phyloP scores from a whole-genome alignment of 2,329 filamentous ascomycete species.

The Raffaelea albimanens region DNA sequence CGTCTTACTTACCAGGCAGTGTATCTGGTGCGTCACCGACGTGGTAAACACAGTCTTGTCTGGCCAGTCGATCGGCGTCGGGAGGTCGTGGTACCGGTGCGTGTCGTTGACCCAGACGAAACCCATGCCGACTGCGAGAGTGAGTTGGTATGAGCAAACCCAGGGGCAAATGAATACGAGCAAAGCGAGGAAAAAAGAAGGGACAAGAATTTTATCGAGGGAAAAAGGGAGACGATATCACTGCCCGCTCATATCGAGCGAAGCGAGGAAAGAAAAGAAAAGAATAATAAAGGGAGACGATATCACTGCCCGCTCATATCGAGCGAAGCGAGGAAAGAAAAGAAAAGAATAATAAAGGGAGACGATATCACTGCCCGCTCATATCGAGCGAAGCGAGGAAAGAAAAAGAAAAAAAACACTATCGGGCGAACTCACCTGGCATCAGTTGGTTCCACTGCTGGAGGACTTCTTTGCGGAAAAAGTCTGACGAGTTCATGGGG shows the following conservation, averaged over 20 bases:
- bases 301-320: too few relatives aligned
- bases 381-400: neutral
- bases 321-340: neutral
- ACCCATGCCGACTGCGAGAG: slow-evolving; percentile 21
- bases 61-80: slow-evolving; percentile 23
- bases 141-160: neutral
- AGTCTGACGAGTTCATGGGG: slow-evolving; percentile 25
- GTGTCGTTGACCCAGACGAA: slow-evolving; percentile 27
- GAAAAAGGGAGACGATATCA: neutral
- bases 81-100: slow-evolving; percentile 25
- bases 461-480: slow-evolving; percentile 24
- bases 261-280: neutral
- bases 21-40: slow-evolving; percentile 26
- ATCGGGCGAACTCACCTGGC: slow-evolving; percentile 24
- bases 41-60: slow-evolving; percentile 27
- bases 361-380: too few relatives aligned
- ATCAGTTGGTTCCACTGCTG: slow-evolving; percentile 26
- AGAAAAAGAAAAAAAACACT: neutral
- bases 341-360: neutral
- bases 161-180: neutral
- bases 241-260: too few relatives aligned
- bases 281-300: neutral
- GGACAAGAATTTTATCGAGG: neutral
- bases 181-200: neutral
- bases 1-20: slow-evolving; percentile 21